Percentiles rank a stretch among this genome's conserved stretches.
Conservation (phyloP, 345 rosid species). For the Lepidium sativum region DNA sequence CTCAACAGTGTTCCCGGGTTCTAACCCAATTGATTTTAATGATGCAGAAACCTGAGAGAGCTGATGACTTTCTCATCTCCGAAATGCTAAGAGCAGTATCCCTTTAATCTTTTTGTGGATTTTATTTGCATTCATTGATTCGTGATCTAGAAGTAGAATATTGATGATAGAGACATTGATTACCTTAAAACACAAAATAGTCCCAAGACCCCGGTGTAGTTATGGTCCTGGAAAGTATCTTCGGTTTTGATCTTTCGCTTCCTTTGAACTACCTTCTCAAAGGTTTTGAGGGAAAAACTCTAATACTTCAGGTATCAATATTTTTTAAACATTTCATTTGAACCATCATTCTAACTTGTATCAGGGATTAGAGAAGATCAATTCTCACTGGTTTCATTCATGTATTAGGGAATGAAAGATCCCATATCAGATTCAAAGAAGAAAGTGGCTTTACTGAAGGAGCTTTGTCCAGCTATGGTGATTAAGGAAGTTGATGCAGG, state of each 20-base stretch:
- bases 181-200: slow-evolving; percentile 46
- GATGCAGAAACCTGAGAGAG: slow-evolving; percentile 63
- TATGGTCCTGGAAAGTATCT: slow-evolving; percentile 75
- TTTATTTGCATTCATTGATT: background rate
- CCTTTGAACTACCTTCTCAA: slow-evolving; percentile 70
- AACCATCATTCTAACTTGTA: background rate
- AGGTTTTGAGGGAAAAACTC: slow-evolving; percentile 44
- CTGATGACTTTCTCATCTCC: slow-evolving; percentile 58
- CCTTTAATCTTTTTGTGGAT: slow-evolving; percentile 8
- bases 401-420: slow-evolving; percentile 72
- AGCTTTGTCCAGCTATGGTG: slow-evolving; percentile 39
- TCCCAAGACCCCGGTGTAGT: slow-evolving; percentile 76
- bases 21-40: background rate
- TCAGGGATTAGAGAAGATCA: background rate
- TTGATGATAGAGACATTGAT: background rate
- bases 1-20: background rate
- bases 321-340: background rate
- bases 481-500: slow-evolving; percentile 65
- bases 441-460: slow-evolving; percentile 54
- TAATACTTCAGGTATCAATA: slow-evolving; percentile 59
- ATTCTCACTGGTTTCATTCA: background rate
- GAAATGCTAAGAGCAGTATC: slow-evolving; percentile 98
- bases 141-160: background rate
- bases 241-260: slow-evolving; percentile 70
- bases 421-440: slow-evolving; percentile 55